Conservation (phyloP, 345 rosid genomes). For the Ceriops tagal region DNA sequence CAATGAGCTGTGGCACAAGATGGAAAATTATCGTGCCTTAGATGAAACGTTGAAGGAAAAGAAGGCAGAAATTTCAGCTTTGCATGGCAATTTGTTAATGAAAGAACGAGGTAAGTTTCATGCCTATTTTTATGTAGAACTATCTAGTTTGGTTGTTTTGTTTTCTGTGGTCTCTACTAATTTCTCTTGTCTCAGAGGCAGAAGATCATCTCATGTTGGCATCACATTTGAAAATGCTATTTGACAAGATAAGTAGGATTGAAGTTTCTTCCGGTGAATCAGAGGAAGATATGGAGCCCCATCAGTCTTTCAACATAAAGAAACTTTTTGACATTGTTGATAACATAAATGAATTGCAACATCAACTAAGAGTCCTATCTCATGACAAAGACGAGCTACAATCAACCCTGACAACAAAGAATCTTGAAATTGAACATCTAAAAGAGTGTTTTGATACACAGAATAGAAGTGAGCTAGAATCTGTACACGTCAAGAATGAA, state of each 20-base stretch:
- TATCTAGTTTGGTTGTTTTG: conserved; percentile 5
- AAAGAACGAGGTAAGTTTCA: conserved; percentile 55
- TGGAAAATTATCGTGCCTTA: conserved; percentile 40
- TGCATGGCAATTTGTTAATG: conserved; percentile 24
- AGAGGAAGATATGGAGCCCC: conserved; percentile 35
- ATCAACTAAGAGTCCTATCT: conserved; percentile 48
- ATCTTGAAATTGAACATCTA: conserved; percentile 57
- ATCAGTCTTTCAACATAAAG: conserved; percentile 40
- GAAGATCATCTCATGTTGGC: conserved; percentile 49
- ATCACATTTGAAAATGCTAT: conserved; percentile 46
- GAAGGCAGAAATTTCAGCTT: conserved; percentile 50
- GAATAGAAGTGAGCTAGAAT: conserved; percentile 30
- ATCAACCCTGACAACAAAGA: conserved; percentile 45
- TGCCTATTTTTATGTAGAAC: conserved; percentile 4
- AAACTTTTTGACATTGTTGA: conserved; percentile 58
- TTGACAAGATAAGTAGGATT: conserved; percentile 48
- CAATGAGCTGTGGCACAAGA: conserved; percentile 42
- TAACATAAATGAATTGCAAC: conserved; percentile 43
- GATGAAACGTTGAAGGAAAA: conserved; percentile 62
- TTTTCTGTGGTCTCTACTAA: background rate
- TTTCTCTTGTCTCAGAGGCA: conserved; percentile 40
- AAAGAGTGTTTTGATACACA: conserved; percentile 43
- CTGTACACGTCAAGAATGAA: conserved; percentile 50
- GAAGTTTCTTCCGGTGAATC: conserved; percentile 42
- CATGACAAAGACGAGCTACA: conserved; percentile 51